These are phyloP conservation scores for Alloascoidea africana DNA, from an alignment of 805 yeast species.

Conservation along the genomic window DNA sequence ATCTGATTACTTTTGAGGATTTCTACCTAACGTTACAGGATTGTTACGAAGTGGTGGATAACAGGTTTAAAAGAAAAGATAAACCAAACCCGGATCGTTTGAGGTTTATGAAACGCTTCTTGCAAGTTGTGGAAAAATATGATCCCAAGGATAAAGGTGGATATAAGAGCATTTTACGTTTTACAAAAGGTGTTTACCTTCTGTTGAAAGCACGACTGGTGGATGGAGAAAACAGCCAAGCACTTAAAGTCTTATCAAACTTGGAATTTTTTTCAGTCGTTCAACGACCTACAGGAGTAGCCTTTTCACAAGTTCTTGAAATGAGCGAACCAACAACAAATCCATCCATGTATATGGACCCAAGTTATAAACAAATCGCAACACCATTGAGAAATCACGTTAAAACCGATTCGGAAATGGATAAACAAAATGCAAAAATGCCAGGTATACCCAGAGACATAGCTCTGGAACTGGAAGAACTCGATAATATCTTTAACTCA, in stretches of 20 bases:
- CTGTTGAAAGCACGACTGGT: neutral
- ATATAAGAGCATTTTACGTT: neutral
- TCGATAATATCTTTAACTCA: too few species aligned
- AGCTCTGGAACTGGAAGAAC: too few species aligned
- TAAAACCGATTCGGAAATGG: too few species aligned
- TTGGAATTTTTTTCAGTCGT: neutral
- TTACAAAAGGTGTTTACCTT: neutral
- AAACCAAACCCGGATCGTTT: neutral
- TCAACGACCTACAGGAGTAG: neutral
- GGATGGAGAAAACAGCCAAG: neutral
- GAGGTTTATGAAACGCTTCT: neutral
- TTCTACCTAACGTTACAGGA: neutral
- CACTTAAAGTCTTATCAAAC: neutral
- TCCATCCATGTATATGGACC: too few species aligned
- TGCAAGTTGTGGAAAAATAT: neutral
- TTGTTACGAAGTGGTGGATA: neutral
- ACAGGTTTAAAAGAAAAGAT: neutral
- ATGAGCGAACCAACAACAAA: neutral
- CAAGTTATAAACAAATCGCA: too few species aligned
- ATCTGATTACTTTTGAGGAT: neutral
- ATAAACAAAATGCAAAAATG: too few species aligned
- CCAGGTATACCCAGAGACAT: too few species aligned
- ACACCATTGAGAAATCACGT: too few species aligned
- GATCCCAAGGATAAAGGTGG: neutral
- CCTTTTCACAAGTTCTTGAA: neutral